Conservation (phyloP, 768 basidiomycete species). For the Tremella mesenterica region DNA sequence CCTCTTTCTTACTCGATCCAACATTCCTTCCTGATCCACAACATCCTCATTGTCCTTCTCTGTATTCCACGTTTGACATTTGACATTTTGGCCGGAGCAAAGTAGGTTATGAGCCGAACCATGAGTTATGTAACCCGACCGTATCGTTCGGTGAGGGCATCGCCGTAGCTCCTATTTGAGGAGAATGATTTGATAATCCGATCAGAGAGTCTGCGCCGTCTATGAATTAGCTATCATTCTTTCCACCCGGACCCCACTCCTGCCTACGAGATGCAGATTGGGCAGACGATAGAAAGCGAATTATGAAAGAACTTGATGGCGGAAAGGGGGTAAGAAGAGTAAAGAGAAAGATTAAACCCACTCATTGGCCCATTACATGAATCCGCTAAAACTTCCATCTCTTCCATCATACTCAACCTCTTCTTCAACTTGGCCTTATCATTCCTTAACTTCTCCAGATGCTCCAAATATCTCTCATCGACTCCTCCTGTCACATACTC, state of each 20-base stretch:
- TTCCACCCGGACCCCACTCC: background rate
- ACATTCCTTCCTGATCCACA: too few relatives aligned
- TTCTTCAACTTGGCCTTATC: slow-evolving; percentile 67
- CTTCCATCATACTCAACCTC: slow-evolving; percentile 19
- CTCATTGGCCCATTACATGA: slow-evolving; percentile 45
- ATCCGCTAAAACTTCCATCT: slow-evolving; percentile 24
- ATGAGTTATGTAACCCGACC: slow-evolving; percentile 45
- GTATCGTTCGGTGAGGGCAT: slow-evolving; percentile 38
- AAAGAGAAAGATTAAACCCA: slow-evolving; percentile 18
- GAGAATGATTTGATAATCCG: slow-evolving; percentile 44
- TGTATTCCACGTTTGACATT: too few relatives aligned
- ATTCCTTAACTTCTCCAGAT: slow-evolving; percentile 66
- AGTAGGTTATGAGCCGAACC: slow-evolving; percentile 36
- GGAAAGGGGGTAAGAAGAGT: background rate
- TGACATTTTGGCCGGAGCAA: too few relatives aligned
- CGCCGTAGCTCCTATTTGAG: slow-evolving; percentile 29
- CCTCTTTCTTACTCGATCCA: too few relatives aligned
- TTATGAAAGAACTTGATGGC: too few relatives aligned
- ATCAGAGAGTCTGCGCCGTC: slow-evolving; percentile 44
- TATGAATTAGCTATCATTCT: slow-evolving; percentile 10
- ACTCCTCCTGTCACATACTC: slow-evolving; percentile 94
- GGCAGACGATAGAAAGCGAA: too few relatives aligned
- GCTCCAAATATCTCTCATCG: slow-evolving; percentile 66
- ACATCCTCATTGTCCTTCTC: too few relatives aligned
- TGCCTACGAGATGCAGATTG: background rate